Percentiles rank a stretch among this genome's conserved stretches.
These are phyloP conservation scores for Sclerospora graminicola DNA, from an alignment of 352 stramenopile species.

Conservation along the genomic window DNA sequence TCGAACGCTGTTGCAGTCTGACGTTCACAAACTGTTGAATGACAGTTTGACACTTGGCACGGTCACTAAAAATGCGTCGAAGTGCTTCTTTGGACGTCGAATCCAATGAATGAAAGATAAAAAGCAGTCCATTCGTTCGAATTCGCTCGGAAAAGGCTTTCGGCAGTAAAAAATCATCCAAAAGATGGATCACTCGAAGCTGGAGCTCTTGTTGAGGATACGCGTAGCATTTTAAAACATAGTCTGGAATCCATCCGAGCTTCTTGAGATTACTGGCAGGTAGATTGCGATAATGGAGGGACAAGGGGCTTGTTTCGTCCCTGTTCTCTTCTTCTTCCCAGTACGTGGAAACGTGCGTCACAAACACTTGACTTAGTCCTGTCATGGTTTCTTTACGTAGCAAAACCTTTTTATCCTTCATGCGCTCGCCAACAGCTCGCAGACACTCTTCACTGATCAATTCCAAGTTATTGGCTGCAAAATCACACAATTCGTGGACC, in stretches of 20 bases:
- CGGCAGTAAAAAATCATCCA: conserved; percentile 79
- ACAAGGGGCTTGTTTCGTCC: conserved; percentile 10
- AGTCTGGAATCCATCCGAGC: conserved; percentile 74
- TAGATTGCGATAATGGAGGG: conserved; percentile 21
- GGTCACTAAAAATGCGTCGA: conserved; percentile 53
- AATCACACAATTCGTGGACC: conserved; percentile 76
- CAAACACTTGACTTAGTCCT: conserved; percentile 75
- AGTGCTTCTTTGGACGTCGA: conserved; percentile 55
- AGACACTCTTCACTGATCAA: conserved; percentile 57
- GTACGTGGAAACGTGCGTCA: conserved; percentile 47
- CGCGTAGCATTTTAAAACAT: conserved; percentile 78
- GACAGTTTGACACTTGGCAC: conserved; percentile 31
- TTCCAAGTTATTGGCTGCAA: conserved; percentile 61
- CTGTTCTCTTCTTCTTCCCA: conserved; percentile 32
- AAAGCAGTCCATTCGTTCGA: conserved; percentile 61
- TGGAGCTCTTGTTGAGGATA: conserved; percentile 79
- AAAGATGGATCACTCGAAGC: conserved; percentile 67
- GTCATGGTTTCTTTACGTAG: conserved; percentile 85
- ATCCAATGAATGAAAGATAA: conserved; percentile 64
- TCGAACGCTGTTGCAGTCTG: conserved; percentile 35
- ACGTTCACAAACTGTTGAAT: conserved; percentile 32
- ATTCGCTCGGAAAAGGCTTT: conserved; percentile 40
- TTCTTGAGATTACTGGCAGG: conserved; percentile 41
- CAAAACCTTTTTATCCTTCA: conserved; percentile 82
- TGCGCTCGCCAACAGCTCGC: conserved; percentile 65